Percentiles rank a stretch among this genome's conserved stretches.
Conservation (phyloP, 306 rosid species). For the Cicer pinnatifidum region DNA sequence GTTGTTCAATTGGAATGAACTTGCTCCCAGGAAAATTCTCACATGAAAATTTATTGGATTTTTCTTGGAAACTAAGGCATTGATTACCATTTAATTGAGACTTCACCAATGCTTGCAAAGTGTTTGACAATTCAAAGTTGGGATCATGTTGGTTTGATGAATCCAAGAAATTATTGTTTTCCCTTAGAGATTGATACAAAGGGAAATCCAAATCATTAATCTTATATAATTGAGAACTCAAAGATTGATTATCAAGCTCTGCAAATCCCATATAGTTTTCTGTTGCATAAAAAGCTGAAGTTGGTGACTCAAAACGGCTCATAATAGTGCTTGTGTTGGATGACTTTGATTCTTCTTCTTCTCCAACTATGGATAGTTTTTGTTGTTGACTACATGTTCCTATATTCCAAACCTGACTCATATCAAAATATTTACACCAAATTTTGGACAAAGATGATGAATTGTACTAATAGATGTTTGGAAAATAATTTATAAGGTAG, state of each 20-base stretch:
- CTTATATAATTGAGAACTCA: constrained; percentile 45
- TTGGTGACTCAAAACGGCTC: constrained; percentile 69
- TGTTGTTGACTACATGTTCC: constrained; percentile 53
- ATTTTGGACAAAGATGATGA: background rate
- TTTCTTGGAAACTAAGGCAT: constrained; percentile 44
- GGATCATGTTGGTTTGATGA: constrained; percentile 49
- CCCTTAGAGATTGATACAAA: constrained; percentile 54
- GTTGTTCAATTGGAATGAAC: constrained; percentile 50
- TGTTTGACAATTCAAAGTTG: constrained; percentile 54
- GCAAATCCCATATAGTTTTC: constrained; percentile 79
- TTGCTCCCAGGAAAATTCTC: constrained; percentile 32
- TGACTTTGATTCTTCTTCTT: constrained; percentile 48
- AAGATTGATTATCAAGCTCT: constrained; percentile 53
- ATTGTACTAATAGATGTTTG: constrained; percentile 8
- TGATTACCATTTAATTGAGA: constrained; percentile 49
- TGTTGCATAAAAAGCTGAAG: constrained; percentile 75
- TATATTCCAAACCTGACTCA: constrained; percentile 52
- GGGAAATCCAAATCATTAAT: constrained; percentile 55
- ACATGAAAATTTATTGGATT: constrained; percentile 37
- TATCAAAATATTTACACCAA: constrained; percentile 43
- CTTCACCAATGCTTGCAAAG: constrained; percentile 69
- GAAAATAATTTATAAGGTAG: constrained; percentile 34
- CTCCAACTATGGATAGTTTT: constrained; percentile 47
- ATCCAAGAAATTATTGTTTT: constrained; percentile 45
- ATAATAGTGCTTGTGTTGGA: constrained; percentile 52